Conservation (phyloP, 2,329 filamentous ascomycete species). For the Lecanicillium sp. region DNA sequence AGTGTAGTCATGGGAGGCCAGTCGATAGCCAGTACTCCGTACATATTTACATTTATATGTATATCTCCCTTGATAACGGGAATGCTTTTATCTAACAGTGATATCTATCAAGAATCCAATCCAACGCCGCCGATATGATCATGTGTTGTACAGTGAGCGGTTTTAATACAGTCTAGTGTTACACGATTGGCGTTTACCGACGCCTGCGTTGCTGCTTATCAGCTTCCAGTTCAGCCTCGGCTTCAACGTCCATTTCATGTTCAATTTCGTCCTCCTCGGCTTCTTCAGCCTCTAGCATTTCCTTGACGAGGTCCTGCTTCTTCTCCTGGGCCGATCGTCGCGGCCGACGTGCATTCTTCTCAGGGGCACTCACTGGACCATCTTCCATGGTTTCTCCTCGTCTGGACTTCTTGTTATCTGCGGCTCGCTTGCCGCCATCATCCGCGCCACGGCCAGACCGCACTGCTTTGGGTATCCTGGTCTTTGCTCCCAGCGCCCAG, state of each 20-base stretch:
- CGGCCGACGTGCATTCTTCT: constrained; percentile 25
- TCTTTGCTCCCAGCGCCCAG: constrained; percentile 93
- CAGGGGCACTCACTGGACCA: constrained; percentile 11
- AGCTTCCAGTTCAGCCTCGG: constrained; percentile 14
- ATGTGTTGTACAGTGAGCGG: neutral
- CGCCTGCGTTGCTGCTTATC: too few relatives aligned
- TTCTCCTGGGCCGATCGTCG: constrained; percentile 32
- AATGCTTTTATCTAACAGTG: too few relatives aligned
- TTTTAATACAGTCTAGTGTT: constrained; percentile 16
- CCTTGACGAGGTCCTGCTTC: constrained; percentile 29
- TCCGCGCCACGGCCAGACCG: constrained; percentile 46
- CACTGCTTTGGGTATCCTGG: constrained; percentile 53
- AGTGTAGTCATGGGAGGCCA: too few relatives aligned
- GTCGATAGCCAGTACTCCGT: too few relatives aligned
- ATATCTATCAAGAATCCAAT: too few relatives aligned
- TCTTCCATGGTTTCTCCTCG: constrained; percentile 29
- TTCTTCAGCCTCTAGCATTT: constrained; percentile 28
- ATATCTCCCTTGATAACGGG: too few relatives aligned
- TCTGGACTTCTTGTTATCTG: constrained; percentile 29
- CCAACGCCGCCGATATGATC: too few relatives aligned
- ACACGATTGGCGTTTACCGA: neutral
- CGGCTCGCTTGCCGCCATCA: constrained; percentile 38
- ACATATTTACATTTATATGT: too few relatives aligned
- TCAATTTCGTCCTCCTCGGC: constrained; percentile 21
- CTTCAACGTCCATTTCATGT: constrained; percentile 23